phyloP scores from a whole-genome alignment of 2,329 filamentous ascomycete species.

The Fusarium pseudocircinatum region DNA sequence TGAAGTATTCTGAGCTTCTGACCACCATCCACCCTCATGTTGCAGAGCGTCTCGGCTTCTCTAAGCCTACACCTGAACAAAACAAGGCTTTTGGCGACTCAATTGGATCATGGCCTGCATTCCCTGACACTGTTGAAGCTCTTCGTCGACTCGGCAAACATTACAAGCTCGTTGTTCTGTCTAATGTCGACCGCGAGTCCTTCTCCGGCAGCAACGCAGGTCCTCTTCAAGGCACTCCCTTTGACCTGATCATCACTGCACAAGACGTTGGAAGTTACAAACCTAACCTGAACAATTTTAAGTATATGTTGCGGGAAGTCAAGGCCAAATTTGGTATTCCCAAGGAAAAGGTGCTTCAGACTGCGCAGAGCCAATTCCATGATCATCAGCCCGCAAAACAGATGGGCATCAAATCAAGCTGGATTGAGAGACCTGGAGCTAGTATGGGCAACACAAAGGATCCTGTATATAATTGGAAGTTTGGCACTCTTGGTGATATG shows the following conservation, averaged over 20 bases:
- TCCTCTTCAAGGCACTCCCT: slow-evolving; percentile 58
- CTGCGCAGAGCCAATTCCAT: slow-evolving; percentile 75
- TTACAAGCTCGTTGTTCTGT: slow-evolving; percentile 68
- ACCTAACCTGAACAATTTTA: slow-evolving; percentile 72
- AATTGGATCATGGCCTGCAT: slow-evolving; percentile 66
- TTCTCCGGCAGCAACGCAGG: slow-evolving; percentile 58
- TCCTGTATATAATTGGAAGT: slow-evolving; percentile 63
- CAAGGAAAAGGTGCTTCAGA: slow-evolving; percentile 67
- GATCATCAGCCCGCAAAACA: slow-evolving; percentile 73
- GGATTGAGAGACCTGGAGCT: slow-evolving; percentile 64
- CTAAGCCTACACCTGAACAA: slow-evolving; percentile 50
- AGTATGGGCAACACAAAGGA: slow-evolving; percentile 55
- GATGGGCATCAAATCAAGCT: slow-evolving; percentile 66
- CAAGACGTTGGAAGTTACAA: slow-evolving; percentile 79
- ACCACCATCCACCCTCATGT: slow-evolving; percentile 57
- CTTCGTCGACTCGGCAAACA: slow-evolving; percentile 58
- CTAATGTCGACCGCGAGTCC: slow-evolving; percentile 65
- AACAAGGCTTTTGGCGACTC: slow-evolving; percentile 61
- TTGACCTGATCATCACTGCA: slow-evolving; percentile 74
- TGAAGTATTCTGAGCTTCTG: slow-evolving; percentile 70
- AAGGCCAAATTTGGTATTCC: slow-evolving; percentile 63
- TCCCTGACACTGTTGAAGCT: slow-evolving; percentile 66
- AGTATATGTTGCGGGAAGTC: slow-evolving; percentile 67
- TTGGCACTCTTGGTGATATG: slow-evolving; percentile 68
- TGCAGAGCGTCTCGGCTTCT: slow-evolving; percentile 54